Evolutionary conservation across 2,329 filamentous ascomycete species (phyloP).

Genomic region (Tricladium varicosporioides): DNA sequence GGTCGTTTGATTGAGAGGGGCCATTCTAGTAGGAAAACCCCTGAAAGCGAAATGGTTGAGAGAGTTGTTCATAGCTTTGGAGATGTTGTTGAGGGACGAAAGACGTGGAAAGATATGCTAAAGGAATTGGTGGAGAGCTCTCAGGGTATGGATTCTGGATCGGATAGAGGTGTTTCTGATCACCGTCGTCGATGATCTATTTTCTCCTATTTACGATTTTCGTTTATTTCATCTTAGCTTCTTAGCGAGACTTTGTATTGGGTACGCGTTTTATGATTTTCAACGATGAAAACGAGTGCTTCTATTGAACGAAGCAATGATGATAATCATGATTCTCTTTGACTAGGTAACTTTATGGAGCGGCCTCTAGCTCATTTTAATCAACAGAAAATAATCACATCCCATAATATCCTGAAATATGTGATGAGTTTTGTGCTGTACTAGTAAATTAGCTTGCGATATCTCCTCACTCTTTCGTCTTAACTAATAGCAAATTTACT

Average conservation of each 20-base stretch:
- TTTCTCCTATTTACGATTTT: background rate
- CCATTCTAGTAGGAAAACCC: constrained; percentile 1
- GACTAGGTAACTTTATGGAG: no score
- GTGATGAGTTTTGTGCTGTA: no score
- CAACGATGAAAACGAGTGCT: background rate
- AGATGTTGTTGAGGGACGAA: constrained; percentile 31
- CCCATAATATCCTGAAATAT: no score
- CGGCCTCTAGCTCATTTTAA: no score
- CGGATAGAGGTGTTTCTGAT: background rate
- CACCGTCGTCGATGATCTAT: background rate
- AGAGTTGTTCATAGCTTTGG: constrained; percentile 24
- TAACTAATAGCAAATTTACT: no score
- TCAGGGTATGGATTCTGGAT: background rate
- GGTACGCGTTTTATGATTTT: background rate
- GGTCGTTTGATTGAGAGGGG: constrained; percentile 22
- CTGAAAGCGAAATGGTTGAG: constrained; percentile 31
- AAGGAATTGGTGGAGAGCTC: constrained; percentile 21
- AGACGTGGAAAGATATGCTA: constrained; percentile 32
- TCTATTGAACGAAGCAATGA: background rate
- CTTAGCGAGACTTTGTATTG: background rate
- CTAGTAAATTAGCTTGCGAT: no score
- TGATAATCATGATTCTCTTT: no score
- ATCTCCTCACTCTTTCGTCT: no score
- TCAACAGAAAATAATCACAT: no score
- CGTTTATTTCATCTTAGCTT: background rate